phyloP scores from a whole-genome alignment of 192 early-diverging fungal species.

The Endogone sp. region DNA sequence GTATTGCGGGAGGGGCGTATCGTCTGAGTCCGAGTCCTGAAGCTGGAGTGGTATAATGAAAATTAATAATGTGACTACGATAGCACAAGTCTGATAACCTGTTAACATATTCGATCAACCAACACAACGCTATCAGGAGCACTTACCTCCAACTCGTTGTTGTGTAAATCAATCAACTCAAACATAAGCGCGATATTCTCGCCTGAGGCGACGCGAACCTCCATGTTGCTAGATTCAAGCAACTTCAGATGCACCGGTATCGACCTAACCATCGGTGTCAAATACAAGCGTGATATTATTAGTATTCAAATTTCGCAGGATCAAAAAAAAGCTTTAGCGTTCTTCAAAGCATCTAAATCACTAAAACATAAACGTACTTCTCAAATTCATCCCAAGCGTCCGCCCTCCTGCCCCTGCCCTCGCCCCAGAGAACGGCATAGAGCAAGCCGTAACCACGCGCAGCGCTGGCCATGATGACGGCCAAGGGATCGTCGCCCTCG shows the following conservation, averaged over 20 bases:
- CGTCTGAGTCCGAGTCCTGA: slow-evolving; percentile 39
- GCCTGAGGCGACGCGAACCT: slow-evolving; percentile 63
- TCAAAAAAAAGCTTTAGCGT: too few species aligned
- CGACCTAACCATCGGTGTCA: too few species aligned
- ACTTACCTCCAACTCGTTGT: not conserved
- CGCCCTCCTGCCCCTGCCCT: slow-evolving; percentile 17
- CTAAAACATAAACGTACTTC: slow-evolving; percentile 22
- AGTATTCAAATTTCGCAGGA: too few species aligned
- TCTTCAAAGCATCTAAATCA: too few species aligned
- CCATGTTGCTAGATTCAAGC: slow-evolving; percentile 52
- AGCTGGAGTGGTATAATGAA: not conserved
- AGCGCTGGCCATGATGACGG: slow-evolving; percentile 12
- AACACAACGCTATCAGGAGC: too few species aligned
- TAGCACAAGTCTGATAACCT: not conserved
- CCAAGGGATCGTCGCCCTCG: slow-evolving; percentile 8
- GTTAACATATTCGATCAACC: slow-evolving; percentile 14
- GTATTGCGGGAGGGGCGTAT: slow-evolving; percentile 37
- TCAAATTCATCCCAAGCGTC: slow-evolving; percentile 32
- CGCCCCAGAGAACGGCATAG: slow-evolving; percentile 15
- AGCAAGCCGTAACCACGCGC: slow-evolving; percentile 20
- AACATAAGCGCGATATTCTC: slow-evolving; percentile 74
- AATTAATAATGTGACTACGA: not conserved
- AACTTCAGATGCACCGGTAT: slow-evolving; percentile 47
- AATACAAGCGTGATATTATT: too few species aligned
- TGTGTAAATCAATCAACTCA: slow-evolving; percentile 41